Evolutionary conservation across 768 basidiomycete genomes (phyloP).

Genomic region (Tylopilus sp.): DNA sequence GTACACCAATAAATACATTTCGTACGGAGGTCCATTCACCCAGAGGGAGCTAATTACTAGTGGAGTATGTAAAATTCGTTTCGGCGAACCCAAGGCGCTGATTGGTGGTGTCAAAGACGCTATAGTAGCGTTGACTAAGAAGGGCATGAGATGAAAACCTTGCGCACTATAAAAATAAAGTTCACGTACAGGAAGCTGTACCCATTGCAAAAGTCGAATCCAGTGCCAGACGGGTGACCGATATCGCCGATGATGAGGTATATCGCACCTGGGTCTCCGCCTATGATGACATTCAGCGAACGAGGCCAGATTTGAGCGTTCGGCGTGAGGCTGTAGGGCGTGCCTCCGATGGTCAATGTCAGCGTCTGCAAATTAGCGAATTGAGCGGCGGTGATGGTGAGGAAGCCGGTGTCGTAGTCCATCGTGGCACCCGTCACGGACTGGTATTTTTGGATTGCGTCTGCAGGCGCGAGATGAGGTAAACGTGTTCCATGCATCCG

Average conservation of each 20-base stretch:
- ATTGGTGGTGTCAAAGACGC: background rate
- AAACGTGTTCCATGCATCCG: background rate
- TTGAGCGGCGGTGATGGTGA: background rate
- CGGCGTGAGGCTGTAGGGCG: background rate
- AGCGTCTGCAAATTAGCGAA: background rate
- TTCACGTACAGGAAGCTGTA: background rate
- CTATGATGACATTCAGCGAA: background rate
- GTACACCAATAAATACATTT: too few species aligned
- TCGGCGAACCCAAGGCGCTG: background rate
- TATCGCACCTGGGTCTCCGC: background rate
- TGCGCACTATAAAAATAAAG: too few species aligned
- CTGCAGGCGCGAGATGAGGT: background rate
- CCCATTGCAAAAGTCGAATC: background rate
- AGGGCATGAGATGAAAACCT: background rate
- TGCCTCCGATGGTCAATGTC: background rate
- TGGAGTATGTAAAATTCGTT: background rate
- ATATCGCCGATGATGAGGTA: background rate
- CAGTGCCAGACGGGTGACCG: too few species aligned
- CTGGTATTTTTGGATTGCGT: background rate
- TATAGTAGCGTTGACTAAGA: background rate
- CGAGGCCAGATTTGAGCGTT: background rate
- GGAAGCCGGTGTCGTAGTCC: background rate
- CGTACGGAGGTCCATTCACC: too few species aligned
- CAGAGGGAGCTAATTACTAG: too few species aligned
- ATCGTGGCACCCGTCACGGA: background rate